These are phyloP conservation scores for Dactylonectria estremocensis DNA, from an alignment of 2,329 filamentous ascomycete genomes.

Conservation along the genomic window DNA sequence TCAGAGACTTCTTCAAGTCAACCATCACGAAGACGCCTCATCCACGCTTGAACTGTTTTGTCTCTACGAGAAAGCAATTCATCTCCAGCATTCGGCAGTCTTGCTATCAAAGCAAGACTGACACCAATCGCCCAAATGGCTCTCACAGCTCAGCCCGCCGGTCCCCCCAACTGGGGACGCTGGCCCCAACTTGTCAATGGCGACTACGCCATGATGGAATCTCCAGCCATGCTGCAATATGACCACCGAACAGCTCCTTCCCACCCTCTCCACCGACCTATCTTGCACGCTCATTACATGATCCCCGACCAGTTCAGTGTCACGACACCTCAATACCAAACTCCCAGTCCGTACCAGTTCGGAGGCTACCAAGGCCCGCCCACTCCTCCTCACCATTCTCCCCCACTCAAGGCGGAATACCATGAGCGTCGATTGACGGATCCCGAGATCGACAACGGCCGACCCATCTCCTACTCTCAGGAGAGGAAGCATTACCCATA, in stretches of 20 bases:
- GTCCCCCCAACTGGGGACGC: constrained; percentile 67
- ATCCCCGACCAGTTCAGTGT: constrained; percentile 62
- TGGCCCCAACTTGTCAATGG: constrained; percentile 66
- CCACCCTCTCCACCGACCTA: constrained; percentile 59
- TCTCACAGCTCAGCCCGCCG: constrained; percentile 62
- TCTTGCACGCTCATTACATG: constrained; percentile 64
- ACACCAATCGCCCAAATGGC: constrained; percentile 57
- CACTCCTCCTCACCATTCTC: constrained; percentile 51
- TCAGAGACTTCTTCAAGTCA: constrained; percentile 16
- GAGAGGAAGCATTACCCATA: constrained; percentile 47
- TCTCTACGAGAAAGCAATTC: constrained; percentile 21
- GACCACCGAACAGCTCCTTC: constrained; percentile 59
- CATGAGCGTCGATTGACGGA: constrained; percentile 50
- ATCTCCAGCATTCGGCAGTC: constrained; percentile 35
- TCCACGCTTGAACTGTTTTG: constrained; percentile 27
- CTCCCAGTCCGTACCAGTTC: constrained; percentile 62
- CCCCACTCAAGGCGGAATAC: constrained; percentile 54
- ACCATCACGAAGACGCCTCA: constrained; percentile 9
- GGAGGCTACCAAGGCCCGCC: constrained; percentile 58
- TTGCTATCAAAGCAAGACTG: constrained; percentile 47
- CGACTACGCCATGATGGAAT: constrained; percentile 66
- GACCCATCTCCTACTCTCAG: constrained; percentile 45
- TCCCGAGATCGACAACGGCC: constrained; percentile 43
- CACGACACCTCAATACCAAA: constrained; percentile 60
- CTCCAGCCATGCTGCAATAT: constrained; percentile 64